Evolutionary conservation across 2,329 filamentous ascomycete genomes (phyloP).

Genomic region (Furcasterigmium sp.): DNA sequence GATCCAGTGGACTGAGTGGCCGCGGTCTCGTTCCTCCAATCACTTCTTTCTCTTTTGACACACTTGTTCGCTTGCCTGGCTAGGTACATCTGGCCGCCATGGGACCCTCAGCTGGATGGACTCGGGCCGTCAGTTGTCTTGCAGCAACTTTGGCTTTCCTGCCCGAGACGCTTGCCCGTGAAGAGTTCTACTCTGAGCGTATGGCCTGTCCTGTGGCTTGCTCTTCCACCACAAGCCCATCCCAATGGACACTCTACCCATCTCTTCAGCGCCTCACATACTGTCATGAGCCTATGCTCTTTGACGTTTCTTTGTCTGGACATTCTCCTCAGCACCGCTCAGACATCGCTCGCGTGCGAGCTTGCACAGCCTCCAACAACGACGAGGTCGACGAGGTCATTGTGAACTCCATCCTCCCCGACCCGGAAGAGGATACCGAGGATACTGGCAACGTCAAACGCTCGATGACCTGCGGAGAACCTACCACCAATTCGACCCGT

Average conservation of each 20-base stretch:
- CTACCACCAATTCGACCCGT: neutral
- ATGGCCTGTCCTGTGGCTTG: neutral
- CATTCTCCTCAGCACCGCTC: neutral
- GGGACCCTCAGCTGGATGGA: no score
- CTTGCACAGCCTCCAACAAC: neutral
- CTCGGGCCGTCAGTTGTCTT: neutral
- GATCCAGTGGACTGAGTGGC: no score
- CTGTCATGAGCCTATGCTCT: neutral
- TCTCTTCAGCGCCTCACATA: neutral
- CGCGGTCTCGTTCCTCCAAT: no score
- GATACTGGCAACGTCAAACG: neutral
- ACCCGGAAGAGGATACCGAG: neutral
- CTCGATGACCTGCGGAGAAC: neutral
- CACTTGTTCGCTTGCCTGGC: no score
- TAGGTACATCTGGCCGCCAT: no score
- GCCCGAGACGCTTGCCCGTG: neutral
- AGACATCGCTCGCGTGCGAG: neutral
- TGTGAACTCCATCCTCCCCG: neutral
- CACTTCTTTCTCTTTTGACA: no score
- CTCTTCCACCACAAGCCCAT: neutral
- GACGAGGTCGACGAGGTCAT: neutral
- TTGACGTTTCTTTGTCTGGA: neutral
- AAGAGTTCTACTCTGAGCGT: neutral
- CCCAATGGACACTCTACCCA: neutral
- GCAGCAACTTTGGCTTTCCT: neutral